Percentiles rank a stretch among this genome's conserved stretches.
Conservation (phyloP, 345 rosid species). For the Syzygium grande region DNA sequence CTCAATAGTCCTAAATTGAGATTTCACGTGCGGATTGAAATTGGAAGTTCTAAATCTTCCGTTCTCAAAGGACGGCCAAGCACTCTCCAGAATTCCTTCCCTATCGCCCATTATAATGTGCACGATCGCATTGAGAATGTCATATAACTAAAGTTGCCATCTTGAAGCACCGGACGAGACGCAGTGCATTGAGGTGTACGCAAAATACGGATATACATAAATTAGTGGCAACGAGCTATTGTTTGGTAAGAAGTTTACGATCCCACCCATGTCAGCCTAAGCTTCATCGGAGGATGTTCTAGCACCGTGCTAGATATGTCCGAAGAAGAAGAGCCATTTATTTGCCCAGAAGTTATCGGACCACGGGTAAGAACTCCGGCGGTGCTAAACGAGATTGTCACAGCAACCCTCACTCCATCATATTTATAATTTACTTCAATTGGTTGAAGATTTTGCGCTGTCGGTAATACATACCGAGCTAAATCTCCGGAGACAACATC, state of each 20-base stretch:
- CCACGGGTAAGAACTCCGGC: not conserved
- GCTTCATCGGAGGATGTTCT: conserved; percentile 3
- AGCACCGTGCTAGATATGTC: not conserved
- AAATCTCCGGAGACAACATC: not conserved
- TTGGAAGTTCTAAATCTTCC: not conserved
- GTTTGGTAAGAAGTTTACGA: not conserved
- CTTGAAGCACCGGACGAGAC: not conserved
- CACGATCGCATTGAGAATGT: not conserved
- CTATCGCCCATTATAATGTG: not conserved
- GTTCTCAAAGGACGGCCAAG: not conserved
- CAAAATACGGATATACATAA: not conserved
- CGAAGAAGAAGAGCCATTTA: not conserved
- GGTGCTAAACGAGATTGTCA: not conserved
- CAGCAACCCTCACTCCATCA: not conserved
- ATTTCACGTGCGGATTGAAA: not conserved
- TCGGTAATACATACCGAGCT: not conserved
- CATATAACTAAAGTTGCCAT: not conserved
- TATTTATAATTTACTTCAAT: not conserved
- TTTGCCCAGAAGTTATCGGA: not conserved
- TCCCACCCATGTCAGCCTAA: not conserved
- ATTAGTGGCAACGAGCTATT: not conserved
- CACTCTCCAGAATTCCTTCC: not conserved
- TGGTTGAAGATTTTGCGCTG: not conserved
- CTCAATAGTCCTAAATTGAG: not conserved
- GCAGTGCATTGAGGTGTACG: not conserved